Evolutionary conservation across 257 asterid genomes (phyloP).

Genomic region (Solanum sejunctum): DNA sequence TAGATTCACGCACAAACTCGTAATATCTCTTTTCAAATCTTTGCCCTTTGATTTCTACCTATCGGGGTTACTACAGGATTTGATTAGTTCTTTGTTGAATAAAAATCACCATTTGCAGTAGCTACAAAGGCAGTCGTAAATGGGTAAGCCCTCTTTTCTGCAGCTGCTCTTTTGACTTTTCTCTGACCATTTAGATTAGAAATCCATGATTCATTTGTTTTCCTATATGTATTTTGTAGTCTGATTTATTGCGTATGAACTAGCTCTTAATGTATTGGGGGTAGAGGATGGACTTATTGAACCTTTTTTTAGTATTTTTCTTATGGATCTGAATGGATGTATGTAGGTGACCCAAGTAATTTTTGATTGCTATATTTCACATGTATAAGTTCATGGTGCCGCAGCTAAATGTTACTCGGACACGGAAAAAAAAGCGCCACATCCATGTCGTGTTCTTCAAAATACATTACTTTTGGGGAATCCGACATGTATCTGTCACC

Average conservation of each 20-base stretch:
- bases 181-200: not conserved
- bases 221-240: not conserved
- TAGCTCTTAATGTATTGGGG: not conserved
- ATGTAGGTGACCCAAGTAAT: not conserved
- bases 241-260: not conserved
- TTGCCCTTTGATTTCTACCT: not conserved
- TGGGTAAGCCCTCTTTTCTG: not conserved
- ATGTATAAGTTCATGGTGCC: not conserved
- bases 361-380: not conserved
- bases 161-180: not conserved
- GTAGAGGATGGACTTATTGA: not conserved
- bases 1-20: constrained; percentile 21
- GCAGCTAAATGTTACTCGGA: not conserved
- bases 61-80: not conserved
- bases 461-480: not conserved
- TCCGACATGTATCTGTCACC: not conserved
- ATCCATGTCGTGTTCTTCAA: not conserved
- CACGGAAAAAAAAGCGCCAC: not conserved
- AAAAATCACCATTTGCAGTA: not conserved
- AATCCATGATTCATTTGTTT: not conserved
- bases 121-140: not conserved
- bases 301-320: not conserved
- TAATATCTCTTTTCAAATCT: not conserved
- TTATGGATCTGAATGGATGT: not conserved
- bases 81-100: not conserved